phyloP scores from a whole-genome alignment of 176 grass and related monocot genomes.

The Aegilops tauschii region DNA sequence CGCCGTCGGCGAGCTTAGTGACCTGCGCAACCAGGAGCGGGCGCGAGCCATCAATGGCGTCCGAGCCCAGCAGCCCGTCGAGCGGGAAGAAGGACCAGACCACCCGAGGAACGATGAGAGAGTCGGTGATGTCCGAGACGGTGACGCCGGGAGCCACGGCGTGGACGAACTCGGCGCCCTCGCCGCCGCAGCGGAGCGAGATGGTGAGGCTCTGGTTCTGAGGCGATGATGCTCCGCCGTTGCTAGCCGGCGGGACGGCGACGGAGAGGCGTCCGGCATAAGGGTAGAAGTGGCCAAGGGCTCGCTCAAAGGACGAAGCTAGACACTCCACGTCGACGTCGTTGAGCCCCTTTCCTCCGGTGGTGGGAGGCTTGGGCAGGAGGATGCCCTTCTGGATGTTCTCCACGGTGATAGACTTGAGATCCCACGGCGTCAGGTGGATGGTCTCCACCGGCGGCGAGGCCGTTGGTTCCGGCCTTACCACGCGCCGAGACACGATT shows the following conservation, averaged over 20 bases:
- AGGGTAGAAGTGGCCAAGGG: not conserved
- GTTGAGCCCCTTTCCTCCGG: not conserved
- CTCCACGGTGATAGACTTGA: not conserved
- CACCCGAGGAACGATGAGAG: not conserved
- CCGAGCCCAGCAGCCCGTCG: not conserved
- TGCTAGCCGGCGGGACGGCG: not conserved
- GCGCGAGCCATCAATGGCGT: not conserved
- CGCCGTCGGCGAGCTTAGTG: not conserved
- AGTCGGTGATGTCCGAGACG: not conserved
- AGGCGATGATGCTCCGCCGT: not conserved
- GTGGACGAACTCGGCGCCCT: not conserved
- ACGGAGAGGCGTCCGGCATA: not conserved
- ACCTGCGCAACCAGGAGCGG: not conserved
- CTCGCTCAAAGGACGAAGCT: not conserved
- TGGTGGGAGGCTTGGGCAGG: not conserved
- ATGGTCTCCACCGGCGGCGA: not conserved
- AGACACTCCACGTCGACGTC: not conserved
- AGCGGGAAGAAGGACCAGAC: not conserved
- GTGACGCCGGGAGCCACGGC: not conserved
- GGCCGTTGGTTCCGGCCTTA: not conserved
- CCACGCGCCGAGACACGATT: not conserved
- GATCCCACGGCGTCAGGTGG: not conserved
- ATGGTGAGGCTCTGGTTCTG: not conserved
- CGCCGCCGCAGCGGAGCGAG: not conserved
- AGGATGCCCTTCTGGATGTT: not conserved